These are phyloP conservation scores for Ceratocystis variospora DNA, from an alignment of 2,329 filamentous ascomycete species.

Conservation along the genomic window DNA sequence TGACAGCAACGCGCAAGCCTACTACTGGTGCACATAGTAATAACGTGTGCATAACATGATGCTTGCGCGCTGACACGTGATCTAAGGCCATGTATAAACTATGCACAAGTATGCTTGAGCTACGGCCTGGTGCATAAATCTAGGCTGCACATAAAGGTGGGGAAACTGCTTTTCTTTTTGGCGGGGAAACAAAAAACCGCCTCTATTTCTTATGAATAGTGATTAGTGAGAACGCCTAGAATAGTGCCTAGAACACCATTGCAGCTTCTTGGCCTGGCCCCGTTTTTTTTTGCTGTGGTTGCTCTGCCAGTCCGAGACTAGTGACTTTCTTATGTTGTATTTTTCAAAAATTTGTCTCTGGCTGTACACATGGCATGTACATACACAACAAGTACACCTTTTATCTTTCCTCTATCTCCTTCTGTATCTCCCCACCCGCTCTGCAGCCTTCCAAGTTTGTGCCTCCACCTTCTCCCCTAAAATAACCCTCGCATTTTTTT, in stretches of 20 bases:
- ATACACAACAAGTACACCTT: conserved; percentile 6
- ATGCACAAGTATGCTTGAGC: no score
- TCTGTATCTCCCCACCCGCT: conserved; percentile 20
- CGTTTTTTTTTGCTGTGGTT: background rate
- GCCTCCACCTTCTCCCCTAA: conserved; percentile 11
- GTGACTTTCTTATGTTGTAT: background rate
- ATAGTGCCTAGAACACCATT: background rate
- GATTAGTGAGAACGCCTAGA: background rate
- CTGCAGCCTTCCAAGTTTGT: conserved; percentile 5
- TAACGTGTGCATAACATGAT: no score
- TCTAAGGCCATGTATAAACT: no score
- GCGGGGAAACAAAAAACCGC: no score
- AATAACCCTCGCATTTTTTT: conserved; percentile 3
- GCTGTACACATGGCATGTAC: no score
- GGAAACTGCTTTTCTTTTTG: no score
- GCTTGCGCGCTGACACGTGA: no score
- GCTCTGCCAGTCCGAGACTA: background rate
- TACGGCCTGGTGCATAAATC: no score
- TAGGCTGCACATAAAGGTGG: no score
- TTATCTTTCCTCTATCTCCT: conserved; percentile 20
- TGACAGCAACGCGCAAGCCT: no score
- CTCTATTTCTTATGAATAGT: no score
- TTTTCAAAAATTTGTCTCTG: background rate
- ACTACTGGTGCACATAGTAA: no score
- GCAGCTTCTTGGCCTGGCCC: background rate